Evolutionary conservation across 164 flowering plant species (phyloP), one percentile per base, ranked within the genome.

Genomic region (Magnolia kwangsiensis): DNA sequence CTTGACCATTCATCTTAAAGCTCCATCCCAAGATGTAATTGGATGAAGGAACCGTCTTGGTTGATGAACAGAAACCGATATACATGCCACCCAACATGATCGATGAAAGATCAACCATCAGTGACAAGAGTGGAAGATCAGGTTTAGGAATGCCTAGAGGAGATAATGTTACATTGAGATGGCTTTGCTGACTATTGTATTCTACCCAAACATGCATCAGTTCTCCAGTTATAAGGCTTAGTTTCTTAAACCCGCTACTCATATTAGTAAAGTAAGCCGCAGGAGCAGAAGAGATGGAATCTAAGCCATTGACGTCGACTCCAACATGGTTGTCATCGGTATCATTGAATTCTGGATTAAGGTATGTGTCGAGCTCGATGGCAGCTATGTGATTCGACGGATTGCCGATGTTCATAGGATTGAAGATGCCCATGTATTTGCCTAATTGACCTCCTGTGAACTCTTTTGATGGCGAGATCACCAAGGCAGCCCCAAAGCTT

Each of bases 391-490:
- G 91, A 78, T 1, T 64, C 63, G 67, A 7, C 23, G 5, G 91
- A 87, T 2, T 0, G 55, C 85, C 85, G 63, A 82, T 74, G 78
- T 63, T 81, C 7, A 82, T 13, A 1, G 29, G 0, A 63, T 85
- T 86, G 74, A 87, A 82, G 45, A 88, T 78, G 9, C 91, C 89
- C 8, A 88, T 69, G 71, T 78, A 84, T 14, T 80, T 64, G 23
- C 74, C 27, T 9, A 14, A 1, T 9, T 29, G 2, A 20, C 80
- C 83, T 10, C 21, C 51, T 1, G 70, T 19, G 65, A 86, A 51
- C 13, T 14, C 59, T 14, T 51, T 51, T 9, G 59, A 51, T 7
- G 59, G 59, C 59, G 59, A 49, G 67, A 59, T 37, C 6, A 70
- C 20, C 45, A 76, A 50, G 14, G 23, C 74, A n/a, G 63, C 5